Conservation (phyloP, 306 rosid species). For the Vachellia pachyceras region DNA sequence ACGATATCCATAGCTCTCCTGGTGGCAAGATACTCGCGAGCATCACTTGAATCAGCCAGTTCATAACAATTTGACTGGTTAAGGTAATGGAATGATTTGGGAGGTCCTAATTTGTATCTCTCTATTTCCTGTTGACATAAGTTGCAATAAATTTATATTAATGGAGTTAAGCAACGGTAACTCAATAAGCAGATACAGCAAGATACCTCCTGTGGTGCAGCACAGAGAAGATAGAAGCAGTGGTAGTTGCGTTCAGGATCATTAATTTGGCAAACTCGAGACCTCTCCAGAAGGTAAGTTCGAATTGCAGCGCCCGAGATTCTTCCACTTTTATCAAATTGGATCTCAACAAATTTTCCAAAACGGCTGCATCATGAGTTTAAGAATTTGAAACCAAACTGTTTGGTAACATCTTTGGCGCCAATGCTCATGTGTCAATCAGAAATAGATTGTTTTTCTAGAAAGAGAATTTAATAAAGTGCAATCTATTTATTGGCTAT, state of each 20-base stretch:
- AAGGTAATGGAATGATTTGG: slow-evolving; percentile 92
- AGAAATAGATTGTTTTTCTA: slow-evolving; percentile 25
- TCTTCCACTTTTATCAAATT: slow-evolving; percentile 96
- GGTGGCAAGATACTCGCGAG: slow-evolving; percentile 96
- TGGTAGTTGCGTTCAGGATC: slow-evolving; percentile 99
- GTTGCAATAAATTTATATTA: slow-evolving; percentile 34
- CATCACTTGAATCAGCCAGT: slow-evolving; percentile 79
- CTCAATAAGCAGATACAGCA: slow-evolving; percentile 28
- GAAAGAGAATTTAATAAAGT: slow-evolving; percentile 23
- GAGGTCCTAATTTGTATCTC: slow-evolving; percentile 87
- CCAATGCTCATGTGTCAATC: slow-evolving; percentile 10
- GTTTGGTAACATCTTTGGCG: slow-evolving; percentile 13
- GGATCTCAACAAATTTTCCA: slow-evolving; percentile 98
- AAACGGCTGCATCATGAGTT: slow-evolving; percentile 76
- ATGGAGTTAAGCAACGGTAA: slow-evolving; percentile 24
- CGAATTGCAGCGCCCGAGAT: slow-evolving; percentile 98
- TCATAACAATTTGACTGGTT: slow-evolving; percentile 94
- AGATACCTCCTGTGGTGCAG: slow-evolving; percentile 97
- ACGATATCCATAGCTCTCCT: slow-evolving; percentile 99
- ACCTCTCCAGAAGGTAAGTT: slow-evolving; percentile 96
- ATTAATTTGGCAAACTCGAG: slow-evolving; percentile 98
- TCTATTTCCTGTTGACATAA: slow-evolving; percentile 85
- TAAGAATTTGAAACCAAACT: slow-evolving; percentile 36
- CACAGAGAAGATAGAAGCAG: slow-evolving; percentile 98
- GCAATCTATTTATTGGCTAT: slow-evolving; percentile 2